Evolutionary conservation across 75 land plant genomes (phyloP).

Genomic region (Azolla pinnata): DNA sequence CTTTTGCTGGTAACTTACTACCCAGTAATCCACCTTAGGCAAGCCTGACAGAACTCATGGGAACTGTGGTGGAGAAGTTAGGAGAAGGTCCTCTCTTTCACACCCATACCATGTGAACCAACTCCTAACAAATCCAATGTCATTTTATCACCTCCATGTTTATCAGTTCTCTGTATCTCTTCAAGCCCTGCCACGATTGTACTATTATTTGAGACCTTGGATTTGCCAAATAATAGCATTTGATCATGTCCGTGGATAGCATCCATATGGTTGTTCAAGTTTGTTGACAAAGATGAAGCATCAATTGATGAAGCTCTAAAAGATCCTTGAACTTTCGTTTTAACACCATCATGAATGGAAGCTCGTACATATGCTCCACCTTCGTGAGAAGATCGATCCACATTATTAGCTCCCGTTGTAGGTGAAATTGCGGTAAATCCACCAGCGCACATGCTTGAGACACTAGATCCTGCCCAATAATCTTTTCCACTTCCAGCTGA

Average conservation of each 20-base stretch:
- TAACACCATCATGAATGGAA: background rate
- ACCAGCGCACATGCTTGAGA: background rate
- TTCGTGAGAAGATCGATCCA: background rate
- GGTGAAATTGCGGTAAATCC: background rate
- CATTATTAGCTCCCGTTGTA: background rate
- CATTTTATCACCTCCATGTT: background rate
- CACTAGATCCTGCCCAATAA: background rate
- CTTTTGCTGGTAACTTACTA: too few relatives aligned
- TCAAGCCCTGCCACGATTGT: background rate
- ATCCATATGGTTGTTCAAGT: background rate
- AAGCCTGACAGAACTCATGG: too few relatives aligned
- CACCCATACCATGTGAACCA: background rate
- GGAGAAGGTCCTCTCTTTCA: too few relatives aligned
- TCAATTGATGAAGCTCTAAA: background rate
- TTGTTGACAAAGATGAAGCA: background rate
- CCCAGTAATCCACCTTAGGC: too few relatives aligned
- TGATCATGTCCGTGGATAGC: background rate
- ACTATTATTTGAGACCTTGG: background rate
- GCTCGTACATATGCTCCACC: background rate
- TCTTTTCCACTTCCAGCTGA: background rate
- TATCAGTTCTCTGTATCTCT: background rate
- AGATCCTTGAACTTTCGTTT: background rate
- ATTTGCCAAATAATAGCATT: background rate
- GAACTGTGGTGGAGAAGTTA: too few relatives aligned
- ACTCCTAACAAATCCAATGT: slow-evolving; percentile 4